Evolutionary conservation across 2,329 filamentous ascomycete species (phyloP), one percentile per base, ranked within the genome.

Genomic region (Pyricularia pennisetigena): DNA sequence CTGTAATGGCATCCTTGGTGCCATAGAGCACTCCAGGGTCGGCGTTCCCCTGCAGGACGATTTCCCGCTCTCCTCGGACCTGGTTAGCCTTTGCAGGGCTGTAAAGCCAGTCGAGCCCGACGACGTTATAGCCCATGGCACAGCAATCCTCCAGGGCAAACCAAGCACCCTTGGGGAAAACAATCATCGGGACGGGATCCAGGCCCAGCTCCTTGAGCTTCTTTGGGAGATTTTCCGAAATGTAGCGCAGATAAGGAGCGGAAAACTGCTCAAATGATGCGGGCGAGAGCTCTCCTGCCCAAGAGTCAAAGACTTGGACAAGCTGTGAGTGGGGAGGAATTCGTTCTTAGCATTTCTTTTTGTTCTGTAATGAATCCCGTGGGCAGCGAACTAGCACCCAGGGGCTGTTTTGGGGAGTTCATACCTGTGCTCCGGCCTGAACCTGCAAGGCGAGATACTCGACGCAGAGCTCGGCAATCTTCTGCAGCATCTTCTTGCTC

Each of bases 121-220:
- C 91, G 54, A 97, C 93, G 75, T 98, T 87, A 82, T 98, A 99
- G 59, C 93, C 94, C 20, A 94, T 86, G 74, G 93, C 83, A 81
- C 94, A 97, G 24, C 95, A 86, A 35, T 91, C 88, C 73, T 97
- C 92, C 65, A 99, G 84, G 4, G 93, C 93, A 78, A 97, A 95
- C 92, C 95, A 98, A 12, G 95, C 94, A 12, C 95, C 95, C 82
- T 99, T 99, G 49, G 95, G 93, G 78, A 99, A 99, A 28, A 98
- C 93, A 5, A 94, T 96, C 94, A 98, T 97, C 3, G 95, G 95
- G 3, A 99, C 94, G 12, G 82, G 84, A 69, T 94, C 91, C 67
- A 94, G 80, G 0, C 89, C 88, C 75, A 96, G 83, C 76, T 92
- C 90, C 73, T 86, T 82, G 69, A 98, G 81, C 70, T 88, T 88